Conservation (phyloP, 306 rosid species). For the Carpinus fangiana region DNA sequence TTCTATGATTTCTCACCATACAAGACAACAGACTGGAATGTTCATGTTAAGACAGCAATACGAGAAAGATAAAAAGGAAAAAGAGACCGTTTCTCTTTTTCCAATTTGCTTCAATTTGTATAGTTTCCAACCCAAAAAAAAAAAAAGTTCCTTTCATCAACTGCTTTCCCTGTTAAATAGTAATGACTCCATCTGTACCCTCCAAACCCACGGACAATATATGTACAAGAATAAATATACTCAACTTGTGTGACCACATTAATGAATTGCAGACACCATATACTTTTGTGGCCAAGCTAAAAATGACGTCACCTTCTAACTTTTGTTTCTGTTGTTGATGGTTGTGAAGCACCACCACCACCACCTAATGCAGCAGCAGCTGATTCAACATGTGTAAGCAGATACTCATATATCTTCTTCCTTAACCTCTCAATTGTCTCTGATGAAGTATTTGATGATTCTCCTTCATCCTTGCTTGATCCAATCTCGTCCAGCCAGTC, state of each 20-base stretch:
- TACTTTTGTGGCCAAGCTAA: conserved; percentile 29
- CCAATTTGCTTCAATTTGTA: conserved; percentile 36
- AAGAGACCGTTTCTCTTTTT: background rate
- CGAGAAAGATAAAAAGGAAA: background rate
- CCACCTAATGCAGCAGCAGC: conserved; percentile 91
- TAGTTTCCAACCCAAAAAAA: conserved; percentile 30
- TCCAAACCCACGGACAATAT: conserved; percentile 45
- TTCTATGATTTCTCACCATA: background rate
- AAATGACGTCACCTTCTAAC: conserved; percentile 52
- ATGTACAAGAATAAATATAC: conserved; percentile 38
- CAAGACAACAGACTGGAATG: background rate
- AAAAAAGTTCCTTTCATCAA: conserved; percentile 22
- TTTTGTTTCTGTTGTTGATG: conserved; percentile 46
- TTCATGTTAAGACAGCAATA: background rate
- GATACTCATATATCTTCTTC: conserved; percentile 88
- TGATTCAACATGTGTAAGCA: conserved; percentile 90
- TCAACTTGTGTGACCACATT: background rate
- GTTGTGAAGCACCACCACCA: conserved; percentile 43
- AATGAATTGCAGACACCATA: conserved; percentile 1
- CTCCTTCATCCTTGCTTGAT: conserved; percentile 47
- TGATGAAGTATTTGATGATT: conserved; percentile 44
- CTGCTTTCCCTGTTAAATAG: conserved; percentile 32
- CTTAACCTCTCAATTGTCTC: conserved; percentile 73
- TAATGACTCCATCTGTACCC: conserved; percentile 52
- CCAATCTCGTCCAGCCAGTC: conserved; percentile 85